These are phyloP conservation scores for Starmera dryadoides DNA, from an alignment of 805 yeast genomes.

Conservation along the genomic window DNA sequence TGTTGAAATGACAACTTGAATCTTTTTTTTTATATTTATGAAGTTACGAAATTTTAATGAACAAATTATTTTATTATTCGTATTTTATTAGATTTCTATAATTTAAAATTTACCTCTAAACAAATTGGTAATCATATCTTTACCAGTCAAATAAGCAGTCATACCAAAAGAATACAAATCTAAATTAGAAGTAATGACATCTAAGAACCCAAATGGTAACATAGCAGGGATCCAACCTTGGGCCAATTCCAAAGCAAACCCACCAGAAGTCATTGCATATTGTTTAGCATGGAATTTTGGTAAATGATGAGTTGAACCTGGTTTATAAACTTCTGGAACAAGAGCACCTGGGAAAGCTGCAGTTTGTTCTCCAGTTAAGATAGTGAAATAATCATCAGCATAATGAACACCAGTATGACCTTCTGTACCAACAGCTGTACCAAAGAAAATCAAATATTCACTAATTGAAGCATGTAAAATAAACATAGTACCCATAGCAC, in stretches of 20 bases:
- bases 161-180: constrained; percentile 62
- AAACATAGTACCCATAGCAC: constrained; percentile 97
- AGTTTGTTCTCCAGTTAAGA: constrained; percentile 68
- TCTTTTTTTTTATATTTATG: too few species aligned
- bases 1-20: not conserved
- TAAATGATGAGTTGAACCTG: constrained; percentile 86
- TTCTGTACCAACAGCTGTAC: constrained; percentile 89
- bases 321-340: constrained; percentile 61
- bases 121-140: constrained; percentile 68
- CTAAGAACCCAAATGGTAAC: constrained; percentile 93
- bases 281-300: constrained; percentile 71
- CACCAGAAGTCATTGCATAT: constrained; percentile 74
- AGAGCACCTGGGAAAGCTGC: constrained; percentile 66
- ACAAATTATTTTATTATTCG: too few species aligned
- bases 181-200: constrained; percentile 70
- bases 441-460: constrained; percentile 90
- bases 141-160: constrained; percentile 71
- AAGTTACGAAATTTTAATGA: too few species aligned
- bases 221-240: constrained; percentile 99
- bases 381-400: constrained; percentile 96
- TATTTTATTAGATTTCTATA: too few species aligned
- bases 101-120: constrained; percentile 54
- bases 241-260: constrained; percentile 90
- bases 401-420: constrained; percentile 95
- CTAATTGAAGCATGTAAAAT: constrained; percentile 91